Percentiles rank a stretch among this genome's conserved stretches.
These are phyloP conservation scores for Halenospora varia DNA, from an alignment of 495 filamentous ascomycete genomes.

Conservation along the genomic window DNA sequence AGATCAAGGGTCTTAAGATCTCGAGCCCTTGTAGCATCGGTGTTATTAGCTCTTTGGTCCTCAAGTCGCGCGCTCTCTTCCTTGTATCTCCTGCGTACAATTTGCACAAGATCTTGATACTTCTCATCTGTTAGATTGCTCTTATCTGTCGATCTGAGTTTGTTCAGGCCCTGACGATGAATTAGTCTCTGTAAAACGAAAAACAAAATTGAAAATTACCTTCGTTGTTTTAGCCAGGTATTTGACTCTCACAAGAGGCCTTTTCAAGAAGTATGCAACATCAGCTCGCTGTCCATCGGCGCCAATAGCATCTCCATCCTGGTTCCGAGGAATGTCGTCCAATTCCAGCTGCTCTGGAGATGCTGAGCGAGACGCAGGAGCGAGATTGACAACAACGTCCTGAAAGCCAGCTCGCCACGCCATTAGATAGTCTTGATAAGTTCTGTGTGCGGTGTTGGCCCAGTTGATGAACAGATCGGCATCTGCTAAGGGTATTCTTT, in stretches of 20 bases:
- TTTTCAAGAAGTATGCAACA: constrained; percentile 87
- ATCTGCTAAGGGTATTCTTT: constrained; percentile 68
- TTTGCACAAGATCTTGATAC: constrained; percentile 72
- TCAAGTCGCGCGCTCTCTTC: constrained; percentile 85
- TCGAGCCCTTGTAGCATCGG: constrained; percentile 73
- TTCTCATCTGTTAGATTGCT: constrained; percentile 27
- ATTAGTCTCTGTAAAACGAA: constrained; percentile 20
- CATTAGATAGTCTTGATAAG: constrained; percentile 85
- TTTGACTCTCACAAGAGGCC: constrained; percentile 84
- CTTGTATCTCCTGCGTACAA: constrained; percentile 67
- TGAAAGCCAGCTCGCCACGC: constrained; percentile 94
- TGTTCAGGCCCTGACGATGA: constrained; percentile 37
- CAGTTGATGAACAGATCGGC: constrained; percentile 67
- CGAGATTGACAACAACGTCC: constrained; percentile 90
- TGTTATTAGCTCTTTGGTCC: constrained; percentile 81
- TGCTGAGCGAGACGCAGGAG: constrained; percentile 50
- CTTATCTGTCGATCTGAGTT: constrained; percentile 27
- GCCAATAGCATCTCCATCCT: constrained; percentile 72
- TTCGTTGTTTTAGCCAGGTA: constrained; percentile 82
- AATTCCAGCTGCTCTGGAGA: constrained; percentile 49
- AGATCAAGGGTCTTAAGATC: constrained; percentile 73
- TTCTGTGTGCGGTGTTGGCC: constrained; percentile 69
- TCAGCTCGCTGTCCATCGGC: constrained; percentile 80
- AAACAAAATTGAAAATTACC: constrained; percentile 35
- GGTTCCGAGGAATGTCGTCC: constrained; percentile 63